phyloP scores from a whole-genome alignment of 768 basidiomycete species.

The Pholiota conissans region DNA sequence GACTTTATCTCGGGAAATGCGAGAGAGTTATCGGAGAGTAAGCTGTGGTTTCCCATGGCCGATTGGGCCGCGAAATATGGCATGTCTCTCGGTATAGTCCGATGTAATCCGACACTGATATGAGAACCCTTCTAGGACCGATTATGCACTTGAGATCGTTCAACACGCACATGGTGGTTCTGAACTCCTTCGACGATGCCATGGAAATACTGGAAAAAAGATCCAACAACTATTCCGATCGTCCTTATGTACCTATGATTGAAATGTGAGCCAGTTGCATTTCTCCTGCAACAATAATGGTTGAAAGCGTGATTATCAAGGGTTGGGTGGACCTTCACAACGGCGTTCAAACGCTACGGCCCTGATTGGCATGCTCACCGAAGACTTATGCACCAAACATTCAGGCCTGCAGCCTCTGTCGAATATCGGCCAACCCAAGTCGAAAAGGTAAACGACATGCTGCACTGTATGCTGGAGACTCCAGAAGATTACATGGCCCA shows the following conservation, averaged over 20 bases:
- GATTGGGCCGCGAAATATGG: background rate
- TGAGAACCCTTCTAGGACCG: background rate
- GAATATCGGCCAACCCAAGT: constrained; percentile 22
- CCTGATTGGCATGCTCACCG: constrained; percentile 29
- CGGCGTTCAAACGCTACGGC: constrained; percentile 26
- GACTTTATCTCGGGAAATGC: background rate
- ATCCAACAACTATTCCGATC: constrained; percentile 6
- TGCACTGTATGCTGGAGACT: constrained; percentile 7
- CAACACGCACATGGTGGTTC: constrained; percentile 17
- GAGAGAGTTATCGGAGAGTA: background rate
- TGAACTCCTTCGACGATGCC: constrained; percentile 20
- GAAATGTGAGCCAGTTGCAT: constrained; percentile 15
- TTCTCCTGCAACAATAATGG: background rate
- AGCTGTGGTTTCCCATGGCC: background rate
- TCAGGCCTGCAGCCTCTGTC: constrained; percentile 17
- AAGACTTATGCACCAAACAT: constrained; percentile 26
- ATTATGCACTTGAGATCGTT: background rate
- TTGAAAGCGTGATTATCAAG: constrained; percentile 14
- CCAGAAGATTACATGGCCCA: constrained; percentile 11
- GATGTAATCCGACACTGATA: background rate
- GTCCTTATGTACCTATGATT: constrained; percentile 20
- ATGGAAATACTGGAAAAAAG: constrained; percentile 25
- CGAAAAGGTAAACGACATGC: constrained; percentile 19
- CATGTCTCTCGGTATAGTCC: background rate
- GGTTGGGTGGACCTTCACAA: constrained; percentile 30